A percentile compares a stretch with the other conserved stretches of the same genome.
Conservation (phyloP, 1,284 basidiomycete species). For the Ganoderma lucidum region DNA sequence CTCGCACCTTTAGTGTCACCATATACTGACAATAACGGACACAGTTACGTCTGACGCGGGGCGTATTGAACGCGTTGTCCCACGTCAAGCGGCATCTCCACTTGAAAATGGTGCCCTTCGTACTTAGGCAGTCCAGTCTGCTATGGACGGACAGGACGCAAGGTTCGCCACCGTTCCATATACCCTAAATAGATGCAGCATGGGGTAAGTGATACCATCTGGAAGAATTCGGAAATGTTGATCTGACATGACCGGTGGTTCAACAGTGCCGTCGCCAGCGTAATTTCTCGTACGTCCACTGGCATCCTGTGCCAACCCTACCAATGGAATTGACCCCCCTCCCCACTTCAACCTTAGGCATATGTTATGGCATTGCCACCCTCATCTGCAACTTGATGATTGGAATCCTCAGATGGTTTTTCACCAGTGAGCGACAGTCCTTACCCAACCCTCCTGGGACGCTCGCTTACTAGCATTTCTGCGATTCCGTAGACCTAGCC, state of each 20-base stretch:
- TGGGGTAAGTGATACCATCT: neutral
- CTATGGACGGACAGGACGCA: neutral
- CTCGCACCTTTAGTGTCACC: neutral
- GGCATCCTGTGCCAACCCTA: too few species aligned
- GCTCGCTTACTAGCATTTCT: neutral
- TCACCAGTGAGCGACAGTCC: neutral
- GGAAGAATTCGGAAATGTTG: neutral
- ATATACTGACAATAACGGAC: neutral
- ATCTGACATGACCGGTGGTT: neutral
- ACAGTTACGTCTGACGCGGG: neutral
- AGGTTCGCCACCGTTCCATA: neutral
- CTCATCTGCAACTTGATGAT: neutral
- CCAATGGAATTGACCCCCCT: too few species aligned
- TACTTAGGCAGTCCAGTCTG: neutral
- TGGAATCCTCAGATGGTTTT: neutral
- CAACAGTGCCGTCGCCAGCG: neutral
- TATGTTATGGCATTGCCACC: neutral
- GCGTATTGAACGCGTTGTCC: neutral
- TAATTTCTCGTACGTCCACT: neutral
- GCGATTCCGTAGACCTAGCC: neutral
- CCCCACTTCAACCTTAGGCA: neutral
- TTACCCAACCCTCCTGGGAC: neutral
- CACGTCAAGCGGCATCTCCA: neutral
- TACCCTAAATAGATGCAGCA: neutral
- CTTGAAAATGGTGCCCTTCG: neutral